These are phyloP conservation scores for Septoria linicola DNA, from an alignment of 2,329 filamentous ascomycete species.

Conservation along the genomic window DNA sequence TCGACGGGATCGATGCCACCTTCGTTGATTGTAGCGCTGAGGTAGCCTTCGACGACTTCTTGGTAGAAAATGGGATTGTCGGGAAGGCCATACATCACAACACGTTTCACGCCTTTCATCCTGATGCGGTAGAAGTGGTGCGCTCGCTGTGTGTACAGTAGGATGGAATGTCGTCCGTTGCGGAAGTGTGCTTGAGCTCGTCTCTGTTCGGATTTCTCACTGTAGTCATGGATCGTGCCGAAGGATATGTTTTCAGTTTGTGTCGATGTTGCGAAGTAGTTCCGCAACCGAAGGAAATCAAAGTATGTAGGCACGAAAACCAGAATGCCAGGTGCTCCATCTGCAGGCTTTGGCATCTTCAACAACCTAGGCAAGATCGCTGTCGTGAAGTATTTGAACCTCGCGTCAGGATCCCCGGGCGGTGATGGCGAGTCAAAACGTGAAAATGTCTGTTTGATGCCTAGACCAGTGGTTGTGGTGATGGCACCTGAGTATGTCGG, in stretches of 20 bases:
- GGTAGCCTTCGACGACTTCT: conserved; percentile 69
- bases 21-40: conserved; percentile 55
- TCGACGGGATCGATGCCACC: conserved; percentile 57
- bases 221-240: conserved; percentile 86
- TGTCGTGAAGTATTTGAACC: conserved; percentile 88
- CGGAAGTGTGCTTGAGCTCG: conserved; percentile 86
- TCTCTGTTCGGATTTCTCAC: conserved; percentile 72
- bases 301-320: conserved; percentile 92
- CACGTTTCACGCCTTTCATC: conserved; percentile 73
- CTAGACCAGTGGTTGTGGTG: conserved; percentile 50
- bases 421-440: conserved; percentile 74
- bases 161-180: conserved; percentile 73
- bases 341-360: conserved; percentile 63
- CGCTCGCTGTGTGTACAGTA: conserved; percentile 92
- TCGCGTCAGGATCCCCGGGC: conserved; percentile 74
- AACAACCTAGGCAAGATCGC: conserved; percentile 74
- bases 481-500: conserved; percentile 68
- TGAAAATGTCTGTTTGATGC: conserved; percentile 82
- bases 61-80: conserved; percentile 82
- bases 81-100: conserved; percentile 88
- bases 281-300: conserved; percentile 90
- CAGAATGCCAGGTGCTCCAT: conserved; percentile 62
- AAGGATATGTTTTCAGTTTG: conserved; percentile 63
- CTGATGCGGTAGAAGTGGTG: conserved; percentile 93
- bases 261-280: conserved; percentile 76